Percentiles rank a stretch among this genome's conserved stretches.
Evolutionary conservation across 2,329 filamentous ascomycete species (phyloP).

Genomic region (Teratosphaeria pseudoeucalypti): DNA sequence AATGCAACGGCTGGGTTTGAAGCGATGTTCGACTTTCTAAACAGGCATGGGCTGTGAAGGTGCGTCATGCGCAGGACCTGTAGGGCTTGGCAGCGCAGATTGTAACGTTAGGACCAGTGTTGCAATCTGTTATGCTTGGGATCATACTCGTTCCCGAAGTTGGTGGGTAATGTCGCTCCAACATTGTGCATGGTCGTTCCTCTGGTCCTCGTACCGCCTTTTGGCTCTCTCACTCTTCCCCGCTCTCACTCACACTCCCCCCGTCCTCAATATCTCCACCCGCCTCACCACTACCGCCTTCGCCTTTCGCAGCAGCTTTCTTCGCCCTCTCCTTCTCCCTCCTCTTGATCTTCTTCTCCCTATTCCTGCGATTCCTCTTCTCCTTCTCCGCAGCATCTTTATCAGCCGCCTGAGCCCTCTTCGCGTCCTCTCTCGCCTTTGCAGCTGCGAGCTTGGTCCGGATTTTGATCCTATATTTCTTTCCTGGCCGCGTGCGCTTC

Average conservation of each 20-base stretch:
- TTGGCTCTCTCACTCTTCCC: not conserved
- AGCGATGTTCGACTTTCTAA: slow-evolving; percentile 6
- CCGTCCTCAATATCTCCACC: not conserved
- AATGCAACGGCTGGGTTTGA: slow-evolving; percentile 22
- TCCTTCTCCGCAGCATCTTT: slow-evolving; percentile 20
- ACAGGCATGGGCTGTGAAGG: not conserved
- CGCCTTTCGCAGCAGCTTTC: slow-evolving; percentile 13
- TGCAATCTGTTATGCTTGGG: not conserved
- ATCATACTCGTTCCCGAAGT: too few relatives aligned
- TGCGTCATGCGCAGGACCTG: not conserved
- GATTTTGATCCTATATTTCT: slow-evolving; percentile 21
- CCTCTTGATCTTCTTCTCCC: slow-evolving; percentile 28
- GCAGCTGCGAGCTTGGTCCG: slow-evolving; percentile 15
- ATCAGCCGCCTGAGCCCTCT: slow-evolving; percentile 5
- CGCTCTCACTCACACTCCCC: not conserved
- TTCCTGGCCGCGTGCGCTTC: slow-evolving; percentile 22
- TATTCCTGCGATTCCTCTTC: slow-evolving; percentile 24
- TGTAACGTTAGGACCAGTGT: too few relatives aligned
- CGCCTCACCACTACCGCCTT: not conserved
- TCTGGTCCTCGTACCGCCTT: not conserved
- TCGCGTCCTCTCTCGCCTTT: slow-evolving; percentile 12
- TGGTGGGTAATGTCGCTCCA: not conserved
- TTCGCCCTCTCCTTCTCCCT: slow-evolving; percentile 25
- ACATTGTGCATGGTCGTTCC: not conserved
- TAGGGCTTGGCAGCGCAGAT: too few relatives aligned